Evolutionary conservation across 805 yeast species (phyloP).

Genomic region (Kazachstania taianensis): DNA sequence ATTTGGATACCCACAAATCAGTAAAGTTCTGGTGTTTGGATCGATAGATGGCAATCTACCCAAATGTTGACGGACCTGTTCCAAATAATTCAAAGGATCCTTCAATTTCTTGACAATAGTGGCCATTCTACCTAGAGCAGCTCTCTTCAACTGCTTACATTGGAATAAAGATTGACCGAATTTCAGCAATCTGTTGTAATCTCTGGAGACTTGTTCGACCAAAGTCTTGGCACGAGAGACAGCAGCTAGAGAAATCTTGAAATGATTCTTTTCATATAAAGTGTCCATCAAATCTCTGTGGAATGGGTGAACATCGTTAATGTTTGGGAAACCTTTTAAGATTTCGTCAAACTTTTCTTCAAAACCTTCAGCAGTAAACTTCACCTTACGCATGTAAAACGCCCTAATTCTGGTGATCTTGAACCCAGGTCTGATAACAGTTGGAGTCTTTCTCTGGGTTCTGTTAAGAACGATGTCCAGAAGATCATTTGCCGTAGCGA

Average conservation of each 20-base stretch:
- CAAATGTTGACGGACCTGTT: constrained; percentile 97
- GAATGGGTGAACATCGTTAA: constrained; percentile 96
- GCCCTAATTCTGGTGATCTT: constrained; percentile 93
- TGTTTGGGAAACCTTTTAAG: constrained; percentile 84
- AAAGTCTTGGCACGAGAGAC: constrained; percentile 87
- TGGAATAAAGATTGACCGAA: constrained; percentile 97
- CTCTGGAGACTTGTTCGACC: constrained; percentile 93
- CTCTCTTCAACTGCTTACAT: constrained; percentile 96
- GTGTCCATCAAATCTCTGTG: constrained; percentile 98
- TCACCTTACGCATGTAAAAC: constrained; percentile 96
- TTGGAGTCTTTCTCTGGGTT: constrained; percentile 97
- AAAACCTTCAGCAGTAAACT: constrained; percentile 93
- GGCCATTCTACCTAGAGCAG: constrained; percentile 99
- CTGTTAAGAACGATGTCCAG: constrained; percentile 93
- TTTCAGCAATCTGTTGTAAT: constrained; percentile 85
- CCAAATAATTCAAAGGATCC: constrained; percentile 86
- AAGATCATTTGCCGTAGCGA: constrained; percentile 84
- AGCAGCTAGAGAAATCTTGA: constrained; percentile 92
- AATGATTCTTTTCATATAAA: constrained; percentile 93
- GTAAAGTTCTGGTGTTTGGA: constrained; percentile 94
- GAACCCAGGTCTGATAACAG: constrained; percentile 96
- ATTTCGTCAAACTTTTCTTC: constrained; percentile 84
- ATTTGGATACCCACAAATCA: constrained; percentile 98
- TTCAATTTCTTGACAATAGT: constrained; percentile 91
- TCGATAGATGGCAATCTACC: constrained; percentile 97